These are phyloP conservation scores for Gardenia jasminoides DNA, from an alignment of 257 asterid genomes.

Conservation along the genomic window DNA sequence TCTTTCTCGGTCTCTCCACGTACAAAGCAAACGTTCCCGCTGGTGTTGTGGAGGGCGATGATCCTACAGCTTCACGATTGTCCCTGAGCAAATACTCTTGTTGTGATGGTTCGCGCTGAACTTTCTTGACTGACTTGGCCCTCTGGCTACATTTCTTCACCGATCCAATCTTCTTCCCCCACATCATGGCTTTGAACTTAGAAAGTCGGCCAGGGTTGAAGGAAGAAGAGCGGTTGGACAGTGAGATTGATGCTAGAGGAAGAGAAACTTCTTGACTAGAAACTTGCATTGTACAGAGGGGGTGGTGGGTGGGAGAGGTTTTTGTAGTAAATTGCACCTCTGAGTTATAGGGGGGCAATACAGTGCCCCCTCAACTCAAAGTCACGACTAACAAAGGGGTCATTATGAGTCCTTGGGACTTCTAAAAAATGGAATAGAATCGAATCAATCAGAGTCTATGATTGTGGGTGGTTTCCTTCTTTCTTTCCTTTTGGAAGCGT, in stretches of 20 bases:
- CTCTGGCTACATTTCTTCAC: slow-evolving; percentile 64
- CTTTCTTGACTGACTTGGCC: slow-evolving; percentile 27
- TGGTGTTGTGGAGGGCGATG: slow-evolving; percentile 37
- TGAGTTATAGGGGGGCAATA: neutral
- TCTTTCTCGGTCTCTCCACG: slow-evolving; percentile 72
- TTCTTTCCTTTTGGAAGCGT: neutral
- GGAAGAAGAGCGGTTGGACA: neutral
- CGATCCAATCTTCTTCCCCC: slow-evolving; percentile 66
- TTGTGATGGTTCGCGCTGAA: slow-evolving; percentile 11
- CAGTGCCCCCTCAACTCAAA: neutral
- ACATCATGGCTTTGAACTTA: slow-evolving; percentile 42
- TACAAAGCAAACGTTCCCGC: slow-evolving; percentile 63
- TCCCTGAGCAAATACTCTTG: slow-evolving; percentile 42
- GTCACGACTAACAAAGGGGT: neutral
- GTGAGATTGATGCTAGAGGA: neutral
- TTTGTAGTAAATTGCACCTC: slow-evolving; percentile 2
- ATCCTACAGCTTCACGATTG: slow-evolving; percentile 13
- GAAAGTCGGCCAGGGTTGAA: neutral
- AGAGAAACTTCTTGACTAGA: neutral
- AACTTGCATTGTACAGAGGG: neutral
- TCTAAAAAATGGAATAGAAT: neutral
- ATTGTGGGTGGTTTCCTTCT: slow-evolving; percentile 23
- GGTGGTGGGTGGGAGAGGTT: neutral
- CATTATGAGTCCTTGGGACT: neutral
- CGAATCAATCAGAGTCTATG: neutral